These are phyloP conservation scores for Postia placenta DNA, from an alignment of 768 basidiomycete species.

Conservation along the genomic window DNA sequence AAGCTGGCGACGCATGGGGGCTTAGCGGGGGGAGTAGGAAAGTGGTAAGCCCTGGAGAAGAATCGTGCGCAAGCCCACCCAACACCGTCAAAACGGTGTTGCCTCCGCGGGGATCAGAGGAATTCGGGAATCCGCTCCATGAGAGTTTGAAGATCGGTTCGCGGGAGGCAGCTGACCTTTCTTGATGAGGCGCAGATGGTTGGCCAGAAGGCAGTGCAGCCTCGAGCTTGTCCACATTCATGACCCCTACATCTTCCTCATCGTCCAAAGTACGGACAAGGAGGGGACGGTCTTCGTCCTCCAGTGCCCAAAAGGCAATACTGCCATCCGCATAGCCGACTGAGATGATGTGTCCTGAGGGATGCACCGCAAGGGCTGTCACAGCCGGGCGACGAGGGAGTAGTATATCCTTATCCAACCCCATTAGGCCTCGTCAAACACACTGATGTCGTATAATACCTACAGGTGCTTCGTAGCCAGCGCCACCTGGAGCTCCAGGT, in stretches of 20 bases:
- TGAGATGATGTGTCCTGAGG: constrained; percentile 69
- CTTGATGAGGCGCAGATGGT: constrained; percentile 4
- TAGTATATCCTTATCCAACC: constrained; percentile 66
- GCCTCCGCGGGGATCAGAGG: constrained; percentile 59
- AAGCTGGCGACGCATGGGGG: constrained; percentile 39
- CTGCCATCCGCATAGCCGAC: constrained; percentile 80
- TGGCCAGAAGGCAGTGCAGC: constrained; percentile 22
- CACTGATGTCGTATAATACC: too few relatives aligned
- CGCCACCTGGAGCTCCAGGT: constrained; percentile 80
- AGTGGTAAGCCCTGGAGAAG: constrained; percentile 59
- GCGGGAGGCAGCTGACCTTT: constrained; percentile 22
- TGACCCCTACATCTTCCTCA: constrained; percentile 43
- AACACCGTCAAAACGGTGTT: constrained; percentile 69
- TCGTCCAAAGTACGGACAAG: constrained; percentile 64
- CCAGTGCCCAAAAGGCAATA: constrained; percentile 76
- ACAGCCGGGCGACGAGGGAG: constrained; percentile 64
- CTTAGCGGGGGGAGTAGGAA: constrained; percentile 64
- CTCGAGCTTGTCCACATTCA: constrained; percentile 45
- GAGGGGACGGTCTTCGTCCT: constrained; percentile 72
- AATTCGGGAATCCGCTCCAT: constrained; percentile 76
- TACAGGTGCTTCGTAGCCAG: constrained; percentile 53
- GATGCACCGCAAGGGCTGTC: constrained; percentile 67
- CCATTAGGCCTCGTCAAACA: background rate
- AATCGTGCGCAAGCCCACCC: constrained; percentile 59
- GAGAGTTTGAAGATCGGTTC: constrained; percentile 85